Evolutionary conservation across 2,329 filamentous ascomycete species (phyloP).

Genomic region (Xylaria sp.): DNA sequence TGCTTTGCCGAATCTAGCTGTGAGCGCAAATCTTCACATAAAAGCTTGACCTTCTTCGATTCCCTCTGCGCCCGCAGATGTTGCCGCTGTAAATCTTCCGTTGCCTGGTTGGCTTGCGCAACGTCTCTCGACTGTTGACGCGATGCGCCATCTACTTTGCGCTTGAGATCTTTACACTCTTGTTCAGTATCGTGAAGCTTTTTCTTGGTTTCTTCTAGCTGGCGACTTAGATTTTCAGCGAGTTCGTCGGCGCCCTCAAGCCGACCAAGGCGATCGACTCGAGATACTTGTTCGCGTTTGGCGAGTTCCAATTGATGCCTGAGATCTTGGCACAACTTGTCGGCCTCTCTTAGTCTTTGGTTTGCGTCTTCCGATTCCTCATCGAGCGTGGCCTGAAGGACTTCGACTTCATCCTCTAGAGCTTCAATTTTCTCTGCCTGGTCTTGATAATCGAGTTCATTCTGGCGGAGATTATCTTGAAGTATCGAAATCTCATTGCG

Average conservation of each 20-base stretch:
- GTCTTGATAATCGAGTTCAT: conserved; percentile 70
- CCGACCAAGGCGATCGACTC: conserved; percentile 39
- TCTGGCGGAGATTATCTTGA: conserved; percentile 76
- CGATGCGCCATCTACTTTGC: conserved; percentile 52
- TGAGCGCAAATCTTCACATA: conserved; percentile 56
- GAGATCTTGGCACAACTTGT: conserved; percentile 59
- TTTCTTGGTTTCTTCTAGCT: conserved; percentile 70
- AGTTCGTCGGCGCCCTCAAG: conserved; percentile 44
- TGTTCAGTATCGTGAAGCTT: conserved; percentile 72
- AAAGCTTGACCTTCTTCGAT: conserved; percentile 63
- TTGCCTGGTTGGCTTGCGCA: conserved; percentile 41
- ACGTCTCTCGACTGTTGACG: conserved; percentile 58
- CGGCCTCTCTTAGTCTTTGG: conserved; percentile 58
- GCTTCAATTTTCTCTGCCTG: conserved; percentile 73
- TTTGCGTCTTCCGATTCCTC: conserved; percentile 71
- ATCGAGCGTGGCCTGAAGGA: conserved; percentile 73
- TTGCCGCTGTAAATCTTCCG: conserved; percentile 43
- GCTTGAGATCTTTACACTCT: conserved; percentile 45
- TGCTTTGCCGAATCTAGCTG: conserved; percentile 43
- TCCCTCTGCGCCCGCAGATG: conserved; percentile 57
- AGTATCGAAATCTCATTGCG: conserved; percentile 73
- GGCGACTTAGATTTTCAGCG: conserved; percentile 52
- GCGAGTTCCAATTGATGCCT: conserved; percentile 56
- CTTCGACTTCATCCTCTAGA: conserved; percentile 81
- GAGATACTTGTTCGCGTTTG: conserved; percentile 42